Percentiles rank a stretch among this genome's conserved stretches.
Conservation (phyloP, 2,329 filamentous ascomycete species). For the Graphilbum ipis-grandicollis region DNA sequence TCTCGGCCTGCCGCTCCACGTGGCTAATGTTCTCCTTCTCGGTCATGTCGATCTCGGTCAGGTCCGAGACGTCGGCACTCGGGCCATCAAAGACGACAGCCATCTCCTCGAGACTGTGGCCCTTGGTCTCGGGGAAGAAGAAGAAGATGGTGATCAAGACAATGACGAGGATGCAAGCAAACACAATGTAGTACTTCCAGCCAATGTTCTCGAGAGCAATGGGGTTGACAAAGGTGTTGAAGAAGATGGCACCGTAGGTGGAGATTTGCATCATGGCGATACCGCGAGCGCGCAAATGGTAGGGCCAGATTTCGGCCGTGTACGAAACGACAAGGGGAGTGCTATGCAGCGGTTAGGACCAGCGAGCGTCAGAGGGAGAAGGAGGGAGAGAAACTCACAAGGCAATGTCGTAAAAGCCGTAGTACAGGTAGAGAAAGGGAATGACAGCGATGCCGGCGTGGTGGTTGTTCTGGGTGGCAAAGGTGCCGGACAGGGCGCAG, state of each 20-base stretch:
- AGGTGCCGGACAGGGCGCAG: slow-evolving; percentile 1
- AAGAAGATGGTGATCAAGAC: slow-evolving; percentile 1
- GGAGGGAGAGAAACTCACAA: neutral
- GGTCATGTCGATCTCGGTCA: neutral
- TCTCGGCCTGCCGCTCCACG: neutral
- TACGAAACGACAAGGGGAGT: slow-evolving; percentile 1
- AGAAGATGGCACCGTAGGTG: slow-evolving; percentile 1
- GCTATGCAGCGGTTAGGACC: neutral
- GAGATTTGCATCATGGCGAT: neutral
- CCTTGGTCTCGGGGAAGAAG: slow-evolving; percentile 7
- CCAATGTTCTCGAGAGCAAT: slow-evolving; percentile 2
- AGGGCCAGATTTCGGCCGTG: slow-evolving; percentile 2
- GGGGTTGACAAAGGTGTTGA: slow-evolving; percentile 5
- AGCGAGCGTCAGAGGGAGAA: neutral
- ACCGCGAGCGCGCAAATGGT: slow-evolving; percentile 1
- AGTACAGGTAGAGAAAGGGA: slow-evolving; percentile 17
- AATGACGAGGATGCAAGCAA: slow-evolving; percentile 4
- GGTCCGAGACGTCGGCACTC: neutral
- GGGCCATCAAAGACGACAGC: slow-evolving; percentile 2
- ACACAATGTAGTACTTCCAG: slow-evolving; percentile 5
- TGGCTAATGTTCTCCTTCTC: slow-evolving; percentile 1
- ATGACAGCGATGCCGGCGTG: slow-evolving; percentile 12
- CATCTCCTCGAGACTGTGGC: slow-evolving; percentile 10
- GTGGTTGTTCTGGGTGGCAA: slow-evolving; percentile 8
- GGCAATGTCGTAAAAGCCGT: slow-evolving; percentile 12